A percentile compares a stretch with the other conserved stretches of the same genome.
These are phyloP conservation scores for Cucumis sativus DNA, from an alignment of 306 rosid genomes.

Conservation along the genomic window DNA sequence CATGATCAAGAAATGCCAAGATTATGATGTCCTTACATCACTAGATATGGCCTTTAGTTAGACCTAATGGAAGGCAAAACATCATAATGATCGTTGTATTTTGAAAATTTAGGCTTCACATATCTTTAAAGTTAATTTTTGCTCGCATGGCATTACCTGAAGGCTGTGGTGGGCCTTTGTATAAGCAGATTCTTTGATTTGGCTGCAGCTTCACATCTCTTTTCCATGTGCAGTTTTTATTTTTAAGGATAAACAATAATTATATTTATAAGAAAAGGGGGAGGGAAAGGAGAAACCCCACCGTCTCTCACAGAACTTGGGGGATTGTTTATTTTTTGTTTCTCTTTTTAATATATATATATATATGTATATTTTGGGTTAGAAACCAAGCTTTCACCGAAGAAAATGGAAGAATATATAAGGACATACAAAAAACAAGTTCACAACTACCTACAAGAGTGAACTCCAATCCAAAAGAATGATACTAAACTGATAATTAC, in stretches of 20 bases:
- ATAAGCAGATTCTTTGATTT: background rate
- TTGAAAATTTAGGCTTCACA: background rate
- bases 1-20: too few relatives aligned
- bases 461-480: too few relatives aligned
- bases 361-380: too few relatives aligned
- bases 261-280: background rate
- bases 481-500: too few relatives aligned
- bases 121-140: background rate
- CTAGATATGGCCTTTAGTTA: background rate
- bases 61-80: background rate
- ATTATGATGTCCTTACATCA: background rate
- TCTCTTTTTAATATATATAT: too few relatives aligned
- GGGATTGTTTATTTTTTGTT: background rate
- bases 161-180: background rate
- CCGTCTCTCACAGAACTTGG: background rate
- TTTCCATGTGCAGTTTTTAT: background rate
- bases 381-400: too few relatives aligned
- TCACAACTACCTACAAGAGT: too few relatives aligned
- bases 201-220: background rate
- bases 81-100: background rate
- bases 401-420: too few relatives aligned
- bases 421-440: too few relatives aligned
- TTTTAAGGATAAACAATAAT: background rate
- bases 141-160: background rate
- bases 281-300: background rate